Conservation (phyloP, 83 land plant genomes). For the Diphasiastrum complanatum region DNA sequence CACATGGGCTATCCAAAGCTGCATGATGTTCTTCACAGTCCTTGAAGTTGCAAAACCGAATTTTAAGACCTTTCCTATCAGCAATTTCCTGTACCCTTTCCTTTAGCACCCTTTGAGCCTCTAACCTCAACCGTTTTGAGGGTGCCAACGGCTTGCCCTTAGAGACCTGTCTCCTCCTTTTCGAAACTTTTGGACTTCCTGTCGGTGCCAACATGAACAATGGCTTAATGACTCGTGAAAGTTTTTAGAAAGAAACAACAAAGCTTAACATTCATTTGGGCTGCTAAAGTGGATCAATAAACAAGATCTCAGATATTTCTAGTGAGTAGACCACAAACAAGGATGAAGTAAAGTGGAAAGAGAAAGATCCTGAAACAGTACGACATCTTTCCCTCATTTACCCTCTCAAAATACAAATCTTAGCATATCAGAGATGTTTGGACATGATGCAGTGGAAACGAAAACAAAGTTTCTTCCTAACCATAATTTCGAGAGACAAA, state of each 20-base stretch:
- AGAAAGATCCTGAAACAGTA: too few species aligned
- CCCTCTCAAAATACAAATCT: too few species aligned
- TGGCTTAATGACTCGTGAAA: slow-evolving; percentile 16
- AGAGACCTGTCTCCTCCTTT: slow-evolving; percentile 56
- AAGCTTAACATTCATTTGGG: too few species aligned
- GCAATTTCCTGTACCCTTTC: slow-evolving; percentile 95
- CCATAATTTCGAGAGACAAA: too few species aligned
- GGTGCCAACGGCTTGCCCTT: slow-evolving; percentile 83
- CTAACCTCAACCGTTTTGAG: slow-evolving; percentile 79
- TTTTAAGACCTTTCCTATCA: slow-evolving; percentile 81
- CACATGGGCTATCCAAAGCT: slow-evolving; percentile 70
- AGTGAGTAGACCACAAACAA: too few species aligned
- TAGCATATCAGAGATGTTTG: too few species aligned
- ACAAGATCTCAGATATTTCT: too few species aligned
- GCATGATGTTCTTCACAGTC: slow-evolving; percentile 72
- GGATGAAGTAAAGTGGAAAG: too few species aligned
- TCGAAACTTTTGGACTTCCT: slow-evolving; percentile 56
- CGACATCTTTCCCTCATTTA: too few species aligned
- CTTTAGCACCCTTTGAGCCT: slow-evolving; percentile 91
- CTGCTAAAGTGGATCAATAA: too few species aligned
- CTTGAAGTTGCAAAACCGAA: slow-evolving; percentile 79
- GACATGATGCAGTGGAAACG: too few species aligned
- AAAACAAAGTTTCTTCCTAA: too few species aligned
- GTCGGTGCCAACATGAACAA: slow-evolving; percentile 32
- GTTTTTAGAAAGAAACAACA: slow-evolving; percentile 16